Evolutionary conservation across 2,329 filamentous ascomycete genomes (phyloP).

Genomic region (Fusarium agapanthi): DNA sequence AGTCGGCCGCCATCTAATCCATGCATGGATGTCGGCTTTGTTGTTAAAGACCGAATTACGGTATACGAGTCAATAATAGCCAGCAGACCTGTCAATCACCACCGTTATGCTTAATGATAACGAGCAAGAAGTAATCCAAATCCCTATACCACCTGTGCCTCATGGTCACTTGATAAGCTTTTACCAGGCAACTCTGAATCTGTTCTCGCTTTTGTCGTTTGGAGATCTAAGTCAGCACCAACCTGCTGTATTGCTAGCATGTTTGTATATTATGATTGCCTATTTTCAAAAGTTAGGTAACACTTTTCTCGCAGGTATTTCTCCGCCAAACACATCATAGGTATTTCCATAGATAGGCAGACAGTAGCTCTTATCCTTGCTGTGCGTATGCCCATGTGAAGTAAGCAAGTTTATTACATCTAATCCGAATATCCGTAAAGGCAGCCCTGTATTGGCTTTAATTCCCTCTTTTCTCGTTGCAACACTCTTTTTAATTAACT

Average conservation of each 20-base stretch:
- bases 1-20: conserved; percentile 19
- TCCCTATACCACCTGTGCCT: not conserved
- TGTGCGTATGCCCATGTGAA: not conserved
- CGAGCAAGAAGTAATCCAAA: conserved; percentile 23
- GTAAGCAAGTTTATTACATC: not conserved
- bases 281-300: conserved; percentile 7
- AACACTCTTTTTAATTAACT: conserved; percentile 1
- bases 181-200: not conserved
- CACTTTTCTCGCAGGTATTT: conserved; percentile 9
- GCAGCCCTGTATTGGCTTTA: not conserved
- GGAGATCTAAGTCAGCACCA: not conserved
- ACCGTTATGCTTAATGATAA: conserved; percentile 9
- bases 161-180: not conserved
- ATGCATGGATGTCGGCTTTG: conserved; percentile 10
- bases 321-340: conserved; percentile 7
- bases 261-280: conserved; percentile 13
- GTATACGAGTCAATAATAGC: conserved; percentile 25
- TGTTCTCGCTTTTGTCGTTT: conserved; percentile 2
- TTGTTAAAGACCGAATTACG: conserved; percentile 18
- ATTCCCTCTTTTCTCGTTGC: not conserved
- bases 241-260: conserved; percentile 3
- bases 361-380: not conserved
- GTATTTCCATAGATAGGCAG: not conserved
- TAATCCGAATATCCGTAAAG: conserved; percentile 13
- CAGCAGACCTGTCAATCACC: not conserved